These are phyloP conservation scores for Fusarium sp. DNA, from an alignment of 2,329 filamentous ascomycete genomes.

Conservation along the genomic window DNA sequence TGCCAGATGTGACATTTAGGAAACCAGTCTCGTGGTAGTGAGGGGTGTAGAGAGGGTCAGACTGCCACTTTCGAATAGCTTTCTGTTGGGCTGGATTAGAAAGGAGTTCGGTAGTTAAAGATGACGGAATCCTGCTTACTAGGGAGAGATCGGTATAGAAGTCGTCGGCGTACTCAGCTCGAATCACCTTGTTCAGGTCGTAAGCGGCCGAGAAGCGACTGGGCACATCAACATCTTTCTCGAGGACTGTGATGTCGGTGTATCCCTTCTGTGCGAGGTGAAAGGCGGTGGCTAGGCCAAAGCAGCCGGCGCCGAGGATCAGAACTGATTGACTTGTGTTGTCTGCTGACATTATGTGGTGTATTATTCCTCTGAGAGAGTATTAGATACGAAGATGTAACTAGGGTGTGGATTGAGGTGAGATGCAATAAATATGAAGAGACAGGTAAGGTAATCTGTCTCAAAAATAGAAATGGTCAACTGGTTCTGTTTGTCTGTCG, in stretches of 20 bases:
- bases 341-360: background rate
- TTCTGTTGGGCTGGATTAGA: conserved; percentile 4
- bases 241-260: conserved; percentile 28
- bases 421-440: accelerated
- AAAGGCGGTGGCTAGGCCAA: conserved; percentile 21
- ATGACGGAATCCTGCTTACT: background rate
- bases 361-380: too few relatives aligned
- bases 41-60: conserved; percentile 19
- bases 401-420: background rate
- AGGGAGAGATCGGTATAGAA: conserved; percentile 28
- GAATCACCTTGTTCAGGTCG: conserved; percentile 33
- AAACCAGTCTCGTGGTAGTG: conserved; percentile 34
- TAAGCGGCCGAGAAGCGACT: conserved; percentile 31
- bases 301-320: conserved; percentile 29
- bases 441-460: background rate
- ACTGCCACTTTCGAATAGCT: conserved; percentile 28
- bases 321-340: conserved; percentile 20
- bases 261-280: conserved; percentile 23
- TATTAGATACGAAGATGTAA: background rate
- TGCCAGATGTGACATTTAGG: conserved; percentile 29
- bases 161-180: conserved; percentile 25
- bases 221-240: conserved; percentile 19
- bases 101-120: accelerated
- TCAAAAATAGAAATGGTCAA: background rate
- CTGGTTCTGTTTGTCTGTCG: conserved; percentile 1